Evolutionary conservation across 2,329 filamentous ascomycete genomes (phyloP).

Genomic region (Pezicula radicicola): DNA sequence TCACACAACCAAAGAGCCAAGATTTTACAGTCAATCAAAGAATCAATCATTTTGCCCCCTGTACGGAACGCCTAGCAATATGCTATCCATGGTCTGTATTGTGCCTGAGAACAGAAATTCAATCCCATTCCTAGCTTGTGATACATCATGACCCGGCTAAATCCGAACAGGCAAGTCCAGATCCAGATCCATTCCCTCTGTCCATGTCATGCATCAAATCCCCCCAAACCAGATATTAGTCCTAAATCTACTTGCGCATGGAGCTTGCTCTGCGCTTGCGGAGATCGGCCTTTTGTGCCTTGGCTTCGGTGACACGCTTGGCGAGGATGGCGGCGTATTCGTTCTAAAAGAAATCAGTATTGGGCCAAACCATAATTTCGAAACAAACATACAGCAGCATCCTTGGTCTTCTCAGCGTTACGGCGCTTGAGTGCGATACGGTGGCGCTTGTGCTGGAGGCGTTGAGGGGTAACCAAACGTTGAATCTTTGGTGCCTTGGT

Average conservation of each 20-base stretch:
- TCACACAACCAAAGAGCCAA: too few relatives aligned
- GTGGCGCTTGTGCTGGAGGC: slow-evolving; percentile 99
- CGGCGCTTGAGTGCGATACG: slow-evolving; percentile 97
- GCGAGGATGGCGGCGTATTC: slow-evolving; percentile 95
- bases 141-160: slow-evolving; percentile 4
- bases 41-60: background rate
- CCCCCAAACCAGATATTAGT: background rate
- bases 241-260: slow-evolving; percentile 73
- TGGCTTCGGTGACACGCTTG: slow-evolving; percentile 96
- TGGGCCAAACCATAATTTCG: background rate
- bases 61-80: slow-evolving; percentile 20
- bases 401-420: slow-evolving; percentile 94
- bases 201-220: background rate
- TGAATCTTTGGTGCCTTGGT: slow-evolving; percentile 99
- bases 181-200: background rate
- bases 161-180: background rate
- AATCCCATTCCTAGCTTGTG: background rate
- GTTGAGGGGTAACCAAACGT: slow-evolving; percentile 98
- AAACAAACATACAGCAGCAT: slow-evolving; percentile 83
- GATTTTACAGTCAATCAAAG: too few relatives aligned
- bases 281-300: slow-evolving; percentile 87
- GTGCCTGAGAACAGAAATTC: background rate
- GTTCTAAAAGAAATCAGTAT: slow-evolving; percentile 60
- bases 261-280: slow-evolving; percentile 97
- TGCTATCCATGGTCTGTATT: slow-evolving; percentile 8